phyloP scores from a whole-genome alignment of 345 rosid species.

The Noccaea bulbosa region DNA sequence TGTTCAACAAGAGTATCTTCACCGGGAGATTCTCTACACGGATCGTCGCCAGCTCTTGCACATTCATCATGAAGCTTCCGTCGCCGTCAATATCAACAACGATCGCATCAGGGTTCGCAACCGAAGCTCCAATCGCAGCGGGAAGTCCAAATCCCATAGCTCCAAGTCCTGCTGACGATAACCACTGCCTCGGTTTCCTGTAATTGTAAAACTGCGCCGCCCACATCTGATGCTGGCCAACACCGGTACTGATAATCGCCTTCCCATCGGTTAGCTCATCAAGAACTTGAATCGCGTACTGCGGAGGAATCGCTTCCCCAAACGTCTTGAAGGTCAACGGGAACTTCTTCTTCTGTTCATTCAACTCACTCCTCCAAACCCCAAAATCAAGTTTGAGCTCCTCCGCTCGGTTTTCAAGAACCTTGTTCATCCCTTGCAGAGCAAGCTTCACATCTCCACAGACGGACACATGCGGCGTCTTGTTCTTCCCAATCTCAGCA shows the following conservation, averaged over 20 bases:
- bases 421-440: constrained; percentile 66
- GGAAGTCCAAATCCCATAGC: constrained; percentile 99
- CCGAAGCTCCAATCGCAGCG: constrained; percentile 97
- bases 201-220: constrained; percentile 99
- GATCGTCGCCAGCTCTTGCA: constrained; percentile 90
- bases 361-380: constrained; percentile 76
- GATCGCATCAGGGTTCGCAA: constrained; percentile 77
- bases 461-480: constrained; percentile 91
- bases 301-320: constrained; percentile 92
- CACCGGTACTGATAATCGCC: constrained; percentile 92
- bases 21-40: constrained; percentile 85
- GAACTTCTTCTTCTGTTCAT: constrained; percentile 65
- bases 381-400: constrained; percentile 62
- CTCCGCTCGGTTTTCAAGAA: constrained; percentile 58
- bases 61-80: constrained; percentile 95
- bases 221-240: constrained; percentile 99
- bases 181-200: constrained; percentile 85
- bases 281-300: constrained; percentile 84
- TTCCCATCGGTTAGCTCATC: constrained; percentile 85
- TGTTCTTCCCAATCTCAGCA: constrained; percentile 97
- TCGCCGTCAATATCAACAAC: constrained; percentile 98
- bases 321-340: constrained; percentile 83
- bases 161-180: constrained; percentile 90
- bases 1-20: constrained; percentile 78
- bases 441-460: constrained; percentile 90